Evolutionary conservation across 495 filamentous ascomycete species (phyloP).

Genomic region (Penicillium maclennaniae): DNA sequence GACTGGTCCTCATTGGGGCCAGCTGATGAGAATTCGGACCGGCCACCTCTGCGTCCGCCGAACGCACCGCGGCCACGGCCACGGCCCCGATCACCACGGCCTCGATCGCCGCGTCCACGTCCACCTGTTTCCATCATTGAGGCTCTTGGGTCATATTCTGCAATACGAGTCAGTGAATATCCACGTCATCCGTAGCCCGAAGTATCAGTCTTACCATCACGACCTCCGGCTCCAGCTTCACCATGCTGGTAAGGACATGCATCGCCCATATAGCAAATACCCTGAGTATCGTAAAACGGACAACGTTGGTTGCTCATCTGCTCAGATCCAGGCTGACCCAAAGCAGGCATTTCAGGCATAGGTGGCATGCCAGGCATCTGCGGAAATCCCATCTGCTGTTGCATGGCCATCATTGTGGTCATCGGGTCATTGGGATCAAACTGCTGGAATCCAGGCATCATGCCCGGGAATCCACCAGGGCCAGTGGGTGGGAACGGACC

Average conservation of each 20-base stretch:
- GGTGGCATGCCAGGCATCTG: constrained; percentile 51
- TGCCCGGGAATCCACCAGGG: constrained; percentile 38
- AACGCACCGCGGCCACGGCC: constrained; percentile 48
- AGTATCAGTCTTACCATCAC: constrained; percentile 37
- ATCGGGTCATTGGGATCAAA: constrained; percentile 66
- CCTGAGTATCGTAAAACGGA: constrained; percentile 83
- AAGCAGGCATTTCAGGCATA: constrained; percentile 39
- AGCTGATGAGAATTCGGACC: constrained; percentile 68
- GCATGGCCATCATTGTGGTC: constrained; percentile 63
- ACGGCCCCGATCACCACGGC: constrained; percentile 43
- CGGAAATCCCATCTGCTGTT: constrained; percentile 61
- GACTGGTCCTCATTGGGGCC: constrained; percentile 71
- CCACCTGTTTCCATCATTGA: constrained; percentile 37
- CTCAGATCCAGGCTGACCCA: constrained; percentile 28
- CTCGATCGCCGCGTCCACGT: constrained; percentile 12
- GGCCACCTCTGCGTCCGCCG: constrained; percentile 48
- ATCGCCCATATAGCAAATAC: constrained; percentile 74
- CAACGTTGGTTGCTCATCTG: constrained; percentile 56
- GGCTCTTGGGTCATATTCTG: constrained; percentile 85
- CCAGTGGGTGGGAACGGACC: constrained; percentile 27
- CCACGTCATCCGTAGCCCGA: background rate
- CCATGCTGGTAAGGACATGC: constrained; percentile 83
- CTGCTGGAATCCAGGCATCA: constrained; percentile 48
- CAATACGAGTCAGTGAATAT: constrained; percentile 5
- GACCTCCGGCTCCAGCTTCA: constrained; percentile 52